Conservation (phyloP, 768 basidiomycete species). For the Amanita subjunquillea region DNA sequence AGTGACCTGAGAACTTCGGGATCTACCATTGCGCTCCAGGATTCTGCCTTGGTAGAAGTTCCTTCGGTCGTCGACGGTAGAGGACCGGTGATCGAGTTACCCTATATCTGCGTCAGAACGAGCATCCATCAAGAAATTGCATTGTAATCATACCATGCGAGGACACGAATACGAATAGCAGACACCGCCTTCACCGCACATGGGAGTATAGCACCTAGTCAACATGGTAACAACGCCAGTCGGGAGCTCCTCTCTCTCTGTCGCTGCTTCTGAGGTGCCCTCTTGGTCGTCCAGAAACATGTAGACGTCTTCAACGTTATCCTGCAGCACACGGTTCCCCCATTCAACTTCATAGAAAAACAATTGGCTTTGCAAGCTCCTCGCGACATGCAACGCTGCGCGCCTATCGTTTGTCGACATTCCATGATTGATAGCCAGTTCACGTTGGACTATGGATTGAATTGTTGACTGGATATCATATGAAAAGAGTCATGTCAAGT, state of each 20-base stretch:
- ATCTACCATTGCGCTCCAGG: constrained; percentile 38
- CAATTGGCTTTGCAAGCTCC: constrained; percentile 81
- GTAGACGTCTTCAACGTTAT: constrained; percentile 90
- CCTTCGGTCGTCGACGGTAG: constrained; percentile 14
- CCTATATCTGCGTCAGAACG: constrained; percentile 11
- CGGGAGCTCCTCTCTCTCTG: constrained; percentile 61
- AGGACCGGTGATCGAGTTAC: constrained; percentile 19
- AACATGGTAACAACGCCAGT: constrained; percentile 83
- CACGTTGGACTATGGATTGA: constrained; percentile 73
- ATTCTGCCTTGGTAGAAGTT: constrained; percentile 37
- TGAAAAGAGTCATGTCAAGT: background rate
- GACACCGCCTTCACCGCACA: constrained; percentile 64
- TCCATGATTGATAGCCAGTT: constrained; percentile 58
- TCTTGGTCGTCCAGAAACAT: constrained; percentile 87
- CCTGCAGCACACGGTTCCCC: constrained; percentile 74
- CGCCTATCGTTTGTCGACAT: constrained; percentile 64
- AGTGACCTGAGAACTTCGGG: constrained; percentile 33
- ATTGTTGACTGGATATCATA: constrained; percentile 57
- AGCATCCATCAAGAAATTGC: background rate
- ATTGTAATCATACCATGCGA: constrained; percentile 34
- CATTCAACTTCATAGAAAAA: constrained; percentile 98
- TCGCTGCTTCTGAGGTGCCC: constrained; percentile 42
- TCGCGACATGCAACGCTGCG: constrained; percentile 77
- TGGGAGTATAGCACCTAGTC: constrained; percentile 83
- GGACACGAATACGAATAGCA: constrained; percentile 85